Base-by-base conservation (phyloP, 345 rosid genomes). In the Populus nigra region DNA sequence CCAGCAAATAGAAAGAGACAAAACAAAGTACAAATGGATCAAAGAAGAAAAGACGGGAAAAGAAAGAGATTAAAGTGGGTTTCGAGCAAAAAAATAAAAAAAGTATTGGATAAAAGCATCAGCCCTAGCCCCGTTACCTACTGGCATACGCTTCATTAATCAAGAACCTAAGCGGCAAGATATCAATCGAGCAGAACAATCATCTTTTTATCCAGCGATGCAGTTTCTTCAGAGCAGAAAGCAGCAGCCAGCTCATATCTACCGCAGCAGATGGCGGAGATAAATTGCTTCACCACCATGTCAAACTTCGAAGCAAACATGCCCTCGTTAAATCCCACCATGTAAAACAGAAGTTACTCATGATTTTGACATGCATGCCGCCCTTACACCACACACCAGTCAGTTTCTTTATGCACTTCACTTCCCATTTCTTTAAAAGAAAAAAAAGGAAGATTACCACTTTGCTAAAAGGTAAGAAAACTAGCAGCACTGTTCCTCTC, bases 101-200 rank as follows among this genome's bases (percentile, higher is more conserved):
- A 65, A 18, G 23, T 5, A 78, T 31, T 18, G 74, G 80, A 35
- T 22, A 75, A 85, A 71, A 72, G 71, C 65, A 65, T 16, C 55
- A 81, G 79, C 80, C 84, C 88, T 80, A 80, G 69, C 87, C 86
- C 71, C 79, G 87, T 83, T 83, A 66, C 73, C 75, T 12, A 68
- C 87, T 81, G 84, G 8, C 80, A 76, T 13, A 84, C 82, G 71
- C 81, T 85, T 84, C 81, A 67, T 76, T 23, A 53, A 68, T 57
- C 69, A 76, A 76, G 85, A 80, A 68, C 20, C 73, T 33, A 33
- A 33, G 35, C 35, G 35, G 35, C 5, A 4, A 33, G 3, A 33
- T 33, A 33, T 33, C 35, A 33, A 33, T 4, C 35, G 10, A 27
- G 33, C 39, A 47, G 57, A 47, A 35, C 18, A 72, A 18, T 79